phyloP scores from a whole-genome alignment of 164 flowering plant species.

The Stephania japonica region DNA sequence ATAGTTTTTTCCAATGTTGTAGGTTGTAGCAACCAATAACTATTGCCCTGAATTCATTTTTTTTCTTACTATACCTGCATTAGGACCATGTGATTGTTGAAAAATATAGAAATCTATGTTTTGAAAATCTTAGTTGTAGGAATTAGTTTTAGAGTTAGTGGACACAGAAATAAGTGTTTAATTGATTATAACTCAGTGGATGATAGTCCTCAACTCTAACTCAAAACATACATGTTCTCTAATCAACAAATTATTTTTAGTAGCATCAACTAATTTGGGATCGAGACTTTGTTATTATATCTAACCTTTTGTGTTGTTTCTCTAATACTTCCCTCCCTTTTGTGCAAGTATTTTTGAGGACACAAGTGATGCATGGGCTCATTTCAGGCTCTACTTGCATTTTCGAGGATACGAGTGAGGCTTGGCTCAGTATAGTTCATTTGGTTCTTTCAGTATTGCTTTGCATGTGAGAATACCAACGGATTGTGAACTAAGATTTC shows the following conservation, averaged over 20 bases:
- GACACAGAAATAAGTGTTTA: too few species aligned
- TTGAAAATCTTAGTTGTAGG: too few species aligned
- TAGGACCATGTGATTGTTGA: not conserved
- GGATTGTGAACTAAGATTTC: too few species aligned
- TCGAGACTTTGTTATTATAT: too few species aligned
- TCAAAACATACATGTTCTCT: not conserved
- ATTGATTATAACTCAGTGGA: too few species aligned
- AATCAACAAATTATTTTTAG: not conserved
- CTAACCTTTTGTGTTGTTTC: not conserved
- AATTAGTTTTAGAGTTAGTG: too few species aligned
- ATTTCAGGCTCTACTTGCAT: constrained; percentile 37
- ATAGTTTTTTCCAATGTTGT: not conserved
- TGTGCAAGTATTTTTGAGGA: constrained; percentile 83
- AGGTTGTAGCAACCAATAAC: not conserved
- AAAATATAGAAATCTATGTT: not conserved
- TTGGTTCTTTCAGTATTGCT: constrained; percentile 2
- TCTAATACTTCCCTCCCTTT: not conserved
- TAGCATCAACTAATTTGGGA: too few species aligned
- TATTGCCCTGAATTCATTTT: not conserved
- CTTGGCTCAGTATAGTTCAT: not conserved
- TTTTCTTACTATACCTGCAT: not conserved
- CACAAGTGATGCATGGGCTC: constrained; percentile 35
- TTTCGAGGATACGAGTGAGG: constrained; percentile 72
- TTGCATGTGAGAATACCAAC: too few species aligned
- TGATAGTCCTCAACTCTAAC: too few species aligned